Evolutionary conservation across 2,329 filamentous ascomycete species (phyloP).

Genomic region (Taxawa tesnikishii): DNA sequence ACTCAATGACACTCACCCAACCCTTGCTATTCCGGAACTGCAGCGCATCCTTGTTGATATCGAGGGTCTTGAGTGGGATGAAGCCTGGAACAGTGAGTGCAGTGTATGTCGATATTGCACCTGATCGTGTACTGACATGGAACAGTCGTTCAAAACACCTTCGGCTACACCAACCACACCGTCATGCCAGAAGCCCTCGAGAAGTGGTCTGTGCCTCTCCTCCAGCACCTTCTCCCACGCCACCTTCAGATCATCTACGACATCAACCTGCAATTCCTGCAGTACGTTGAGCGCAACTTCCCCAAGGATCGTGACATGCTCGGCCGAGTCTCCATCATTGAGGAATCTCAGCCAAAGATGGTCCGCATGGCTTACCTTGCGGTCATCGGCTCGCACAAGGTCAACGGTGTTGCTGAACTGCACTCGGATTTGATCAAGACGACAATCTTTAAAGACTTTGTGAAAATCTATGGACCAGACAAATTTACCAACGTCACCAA

Average conservation of each 20-base stretch:
- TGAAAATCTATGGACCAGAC: conserved; percentile 85
- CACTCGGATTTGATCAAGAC: conserved; percentile 97
- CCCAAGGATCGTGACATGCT: conserved; percentile 83
- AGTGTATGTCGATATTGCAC: conserved; percentile 9
- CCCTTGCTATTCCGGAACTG: conserved; percentile 87
- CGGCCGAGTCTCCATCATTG: conserved; percentile 83
- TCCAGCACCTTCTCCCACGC: conserved; percentile 85
- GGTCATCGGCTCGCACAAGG: conserved; percentile 95
- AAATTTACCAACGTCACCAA: conserved; percentile 99
- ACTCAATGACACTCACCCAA: conserved; percentile 95
- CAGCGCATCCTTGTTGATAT: conserved; percentile 83
- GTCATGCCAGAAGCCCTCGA: conserved; percentile 93
- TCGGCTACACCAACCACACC: conserved; percentile 98
- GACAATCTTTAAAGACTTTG: conserved; percentile 99
- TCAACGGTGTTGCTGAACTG: conserved; percentile 94
- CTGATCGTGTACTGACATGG: background rate
- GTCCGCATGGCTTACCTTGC: conserved; percentile 93
- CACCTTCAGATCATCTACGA: conserved; percentile 98
- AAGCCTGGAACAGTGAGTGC: conserved; percentile 66
- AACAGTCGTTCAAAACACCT: conserved; percentile 44
- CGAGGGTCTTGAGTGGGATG: conserved; percentile 87
- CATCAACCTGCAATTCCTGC: conserved; percentile 90
- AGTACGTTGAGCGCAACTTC: conserved; percentile 79
- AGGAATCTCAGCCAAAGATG: conserved; percentile 95
- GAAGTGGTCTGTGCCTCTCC: conserved; percentile 91